Evolutionary conservation across 2,329 filamentous ascomycete species (phyloP).

Genomic region (Monilinia vaccinii-corymbosi): DNA sequence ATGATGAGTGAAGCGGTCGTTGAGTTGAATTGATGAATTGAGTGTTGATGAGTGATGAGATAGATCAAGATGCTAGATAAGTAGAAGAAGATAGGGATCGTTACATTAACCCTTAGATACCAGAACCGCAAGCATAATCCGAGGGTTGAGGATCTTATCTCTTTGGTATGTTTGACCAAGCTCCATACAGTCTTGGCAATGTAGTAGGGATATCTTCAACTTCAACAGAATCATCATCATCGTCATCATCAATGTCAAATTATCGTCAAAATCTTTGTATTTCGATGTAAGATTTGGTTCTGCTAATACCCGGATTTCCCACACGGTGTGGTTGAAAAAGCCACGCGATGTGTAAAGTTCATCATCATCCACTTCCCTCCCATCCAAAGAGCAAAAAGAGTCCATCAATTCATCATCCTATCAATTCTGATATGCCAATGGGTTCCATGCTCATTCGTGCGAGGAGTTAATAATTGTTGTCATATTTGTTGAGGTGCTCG

Average conservation of each 20-base stretch:
- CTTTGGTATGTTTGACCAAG: not conserved
- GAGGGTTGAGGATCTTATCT: not conserved
- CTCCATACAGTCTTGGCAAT: not conserved
- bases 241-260: too few relatives aligned
- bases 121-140: not conserved
- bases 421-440: not conserved
- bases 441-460: not conserved
- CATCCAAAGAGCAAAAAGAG: not conserved
- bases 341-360: not conserved
- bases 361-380: not conserved
- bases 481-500: constrained; percentile 21
- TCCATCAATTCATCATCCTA: not conserved
- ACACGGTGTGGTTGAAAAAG: not conserved
- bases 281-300: not conserved
- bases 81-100: too few relatives aligned
- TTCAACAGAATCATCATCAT: not conserved
- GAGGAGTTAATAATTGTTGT: constrained; percentile 7
- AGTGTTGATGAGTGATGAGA: too few relatives aligned
- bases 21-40: not conserved
- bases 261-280: constrained; percentile 1
- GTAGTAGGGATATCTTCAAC: too few relatives aligned
- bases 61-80: too few relatives aligned
- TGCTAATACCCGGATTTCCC: not conserved
- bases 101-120: not conserved
- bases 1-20: not conserved